Percentiles rank a stretch among this genome's conserved stretches.
These are phyloP conservation scores for Coemansia sp. DNA, from an alignment of 192 early-diverging fungal species.

Conservation along the genomic window DNA sequence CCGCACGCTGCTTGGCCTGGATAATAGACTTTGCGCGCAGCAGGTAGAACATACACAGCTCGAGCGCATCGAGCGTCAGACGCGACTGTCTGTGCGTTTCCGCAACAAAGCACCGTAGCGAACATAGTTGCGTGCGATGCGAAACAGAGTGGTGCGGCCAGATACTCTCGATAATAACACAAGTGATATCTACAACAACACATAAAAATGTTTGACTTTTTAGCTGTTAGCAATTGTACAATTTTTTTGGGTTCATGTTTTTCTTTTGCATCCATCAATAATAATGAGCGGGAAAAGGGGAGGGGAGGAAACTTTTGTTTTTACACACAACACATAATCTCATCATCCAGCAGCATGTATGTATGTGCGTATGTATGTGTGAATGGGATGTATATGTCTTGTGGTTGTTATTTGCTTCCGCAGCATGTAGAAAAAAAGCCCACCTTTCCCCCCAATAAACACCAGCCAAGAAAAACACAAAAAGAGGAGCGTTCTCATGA, in stretches of 20 bases:
- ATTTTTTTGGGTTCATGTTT: too few species aligned
- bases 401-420: too few species aligned
- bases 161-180: constrained; percentile 52
- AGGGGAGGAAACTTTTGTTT: too few species aligned
- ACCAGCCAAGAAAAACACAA: neutral
- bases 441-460: too few species aligned
- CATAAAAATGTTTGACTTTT: neutral
- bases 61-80: constrained; percentile 40
- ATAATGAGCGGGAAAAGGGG: too few species aligned
- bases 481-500: neutral
- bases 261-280: too few species aligned
- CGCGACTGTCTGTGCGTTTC: constrained; percentile 53
- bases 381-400: too few species aligned
- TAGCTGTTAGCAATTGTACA: neutral
- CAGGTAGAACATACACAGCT: constrained; percentile 54
- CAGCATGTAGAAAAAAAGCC: too few species aligned
- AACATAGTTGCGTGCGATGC: constrained; percentile 53
- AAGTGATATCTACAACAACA: constrained; percentile 41
- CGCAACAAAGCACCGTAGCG: constrained; percentile 52
- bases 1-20: constrained; percentile 42
- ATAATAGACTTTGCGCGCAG: constrained; percentile 51
- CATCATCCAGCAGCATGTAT: too few species aligned
- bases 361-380: too few species aligned
- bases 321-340: too few species aligned
- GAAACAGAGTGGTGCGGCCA: constrained; percentile 56